These are phyloP conservation scores for Diplodia seriata DNA, from an alignment of 2,329 filamentous ascomycete species.

Conservation along the genomic window DNA sequence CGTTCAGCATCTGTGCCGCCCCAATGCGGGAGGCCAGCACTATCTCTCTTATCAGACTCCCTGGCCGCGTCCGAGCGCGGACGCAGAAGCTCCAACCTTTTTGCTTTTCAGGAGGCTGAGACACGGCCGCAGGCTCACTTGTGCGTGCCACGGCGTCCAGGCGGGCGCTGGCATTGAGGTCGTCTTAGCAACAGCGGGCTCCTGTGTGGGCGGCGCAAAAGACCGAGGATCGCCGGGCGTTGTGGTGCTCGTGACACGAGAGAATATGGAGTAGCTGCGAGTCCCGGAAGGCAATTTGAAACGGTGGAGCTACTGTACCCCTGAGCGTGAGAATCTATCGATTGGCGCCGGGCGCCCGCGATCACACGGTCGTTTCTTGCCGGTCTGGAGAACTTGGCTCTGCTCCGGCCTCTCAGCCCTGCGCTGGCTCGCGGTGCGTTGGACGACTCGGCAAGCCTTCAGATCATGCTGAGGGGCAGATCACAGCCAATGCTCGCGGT, in stretches of 20 bases:
- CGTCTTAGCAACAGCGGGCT: conserved; percentile 14
- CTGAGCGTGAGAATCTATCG: conserved; percentile 30
- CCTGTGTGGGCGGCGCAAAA: conserved; percentile 12
- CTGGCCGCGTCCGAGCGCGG: conserved; percentile 15
- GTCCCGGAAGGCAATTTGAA: conserved; percentile 23
- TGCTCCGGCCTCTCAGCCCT: conserved; percentile 17
- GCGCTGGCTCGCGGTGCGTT: conserved; percentile 2
- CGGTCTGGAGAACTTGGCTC: conserved; percentile 5
- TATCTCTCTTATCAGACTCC: conserved; percentile 21
- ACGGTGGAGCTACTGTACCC: conserved; percentile 30
- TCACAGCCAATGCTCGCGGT: conserved; percentile 20
- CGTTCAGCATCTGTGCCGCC: conserved; percentile 3
- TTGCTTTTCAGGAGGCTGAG: conserved; percentile 28
- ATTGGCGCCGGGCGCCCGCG: conserved; percentile 26
- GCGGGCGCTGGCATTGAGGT: background rate
- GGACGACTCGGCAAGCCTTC: conserved; percentile 20
- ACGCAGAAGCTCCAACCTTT: conserved; percentile 16
- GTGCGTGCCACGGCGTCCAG: conserved; percentile 1
- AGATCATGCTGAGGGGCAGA: conserved; percentile 16
- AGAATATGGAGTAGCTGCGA: conserved; percentile 21
- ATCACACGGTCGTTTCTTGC: conserved; percentile 22
- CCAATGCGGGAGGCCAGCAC: conserved; percentile 12
- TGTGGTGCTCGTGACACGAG: conserved; percentile 26
- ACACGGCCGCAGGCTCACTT: background rate
- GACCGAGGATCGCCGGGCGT: conserved; percentile 21